Evolutionary conservation across 2,329 filamentous ascomycete genomes (phyloP).

Genomic region (Trichoderma koningiopsis): DNA sequence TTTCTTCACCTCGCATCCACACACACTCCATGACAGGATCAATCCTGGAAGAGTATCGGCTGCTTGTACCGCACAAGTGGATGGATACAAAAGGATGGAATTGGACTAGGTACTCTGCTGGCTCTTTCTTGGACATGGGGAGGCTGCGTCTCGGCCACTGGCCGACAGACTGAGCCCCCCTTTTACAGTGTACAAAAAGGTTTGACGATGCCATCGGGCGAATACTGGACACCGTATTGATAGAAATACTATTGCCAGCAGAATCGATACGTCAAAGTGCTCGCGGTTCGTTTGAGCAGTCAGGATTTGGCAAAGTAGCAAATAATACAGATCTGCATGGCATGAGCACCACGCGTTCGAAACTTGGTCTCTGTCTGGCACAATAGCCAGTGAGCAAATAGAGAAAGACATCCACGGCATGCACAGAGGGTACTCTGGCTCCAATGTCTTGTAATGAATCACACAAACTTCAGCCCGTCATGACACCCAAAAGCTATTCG

Average conservation of each 20-base stretch:
- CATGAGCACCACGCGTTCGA: neutral
- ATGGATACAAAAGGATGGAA: neutral
- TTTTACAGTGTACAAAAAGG: neutral
- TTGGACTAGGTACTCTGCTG: neutral
- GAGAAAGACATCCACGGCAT: neutral
- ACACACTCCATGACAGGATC: constrained; percentile 15
- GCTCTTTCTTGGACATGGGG: neutral
- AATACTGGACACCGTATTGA: neutral
- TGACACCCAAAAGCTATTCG: neutral
- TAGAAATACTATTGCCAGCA: neutral
- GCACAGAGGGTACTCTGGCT: neutral
- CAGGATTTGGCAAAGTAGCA: neutral
- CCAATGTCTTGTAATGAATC: neutral
- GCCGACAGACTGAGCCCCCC: neutral
- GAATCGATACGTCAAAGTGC: no score
- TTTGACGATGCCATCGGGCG: neutral
- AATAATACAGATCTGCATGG: neutral
- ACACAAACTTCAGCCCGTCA: neutral
- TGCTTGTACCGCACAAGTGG: neutral
- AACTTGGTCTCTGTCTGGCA: neutral
- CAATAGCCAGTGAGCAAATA: neutral
- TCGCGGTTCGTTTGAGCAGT: neutral
- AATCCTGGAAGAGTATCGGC: neutral
- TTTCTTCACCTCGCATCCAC: constrained; percentile 13
- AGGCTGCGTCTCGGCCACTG: neutral